A percentile compares a stretch with the other conserved stretches of the same genome.
phyloP scores from a whole-genome alignment of 2,329 filamentous ascomycete genomes.

The Hymenoscyphus linearis region DNA sequence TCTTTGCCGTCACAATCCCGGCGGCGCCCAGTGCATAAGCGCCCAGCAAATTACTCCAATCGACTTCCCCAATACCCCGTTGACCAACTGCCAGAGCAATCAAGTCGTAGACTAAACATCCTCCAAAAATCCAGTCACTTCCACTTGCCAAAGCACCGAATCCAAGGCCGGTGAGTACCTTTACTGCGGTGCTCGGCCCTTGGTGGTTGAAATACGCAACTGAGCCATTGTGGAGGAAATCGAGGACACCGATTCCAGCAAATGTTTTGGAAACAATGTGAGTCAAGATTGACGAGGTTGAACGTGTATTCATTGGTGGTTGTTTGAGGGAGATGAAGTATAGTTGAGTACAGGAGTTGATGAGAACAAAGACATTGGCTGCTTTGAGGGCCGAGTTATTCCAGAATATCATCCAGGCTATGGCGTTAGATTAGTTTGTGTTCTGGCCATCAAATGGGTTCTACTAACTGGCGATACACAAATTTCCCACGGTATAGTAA shows the following conservation, averaged over 20 bases:
- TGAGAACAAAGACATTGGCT: conserved; percentile 49
- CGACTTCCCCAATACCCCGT: conserved; percentile 35
- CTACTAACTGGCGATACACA: conserved; percentile 51
- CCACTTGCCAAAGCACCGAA: conserved; percentile 44
- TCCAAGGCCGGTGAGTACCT: conserved; percentile 47
- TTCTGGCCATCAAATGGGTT: neutral
- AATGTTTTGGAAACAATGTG: conserved; percentile 55
- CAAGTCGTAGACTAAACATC: conserved; percentile 54
- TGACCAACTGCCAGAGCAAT: conserved; percentile 50
- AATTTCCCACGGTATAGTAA: conserved; percentile 50
- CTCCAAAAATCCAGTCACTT: conserved; percentile 57
- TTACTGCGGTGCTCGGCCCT: conserved; percentile 41
- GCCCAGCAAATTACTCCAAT: conserved; percentile 47
- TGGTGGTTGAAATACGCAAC: conserved; percentile 50
- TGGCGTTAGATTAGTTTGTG: neutral
- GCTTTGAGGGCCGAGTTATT: conserved; percentile 45
- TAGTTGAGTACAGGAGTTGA: conserved; percentile 51
- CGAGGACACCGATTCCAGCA: conserved; percentile 54
- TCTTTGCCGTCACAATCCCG: conserved; percentile 47
- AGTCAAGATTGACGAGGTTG: conserved; percentile 48
- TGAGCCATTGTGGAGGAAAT: conserved; percentile 52
- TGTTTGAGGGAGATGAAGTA: conserved; percentile 47
- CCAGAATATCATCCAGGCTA: conserved; percentile 59
- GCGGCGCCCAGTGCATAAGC: conserved; percentile 47
- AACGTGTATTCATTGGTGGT: conserved; percentile 43